Evolutionary conservation across 345 rosid species (phyloP).

Genomic region (Brassica nigra): DNA sequence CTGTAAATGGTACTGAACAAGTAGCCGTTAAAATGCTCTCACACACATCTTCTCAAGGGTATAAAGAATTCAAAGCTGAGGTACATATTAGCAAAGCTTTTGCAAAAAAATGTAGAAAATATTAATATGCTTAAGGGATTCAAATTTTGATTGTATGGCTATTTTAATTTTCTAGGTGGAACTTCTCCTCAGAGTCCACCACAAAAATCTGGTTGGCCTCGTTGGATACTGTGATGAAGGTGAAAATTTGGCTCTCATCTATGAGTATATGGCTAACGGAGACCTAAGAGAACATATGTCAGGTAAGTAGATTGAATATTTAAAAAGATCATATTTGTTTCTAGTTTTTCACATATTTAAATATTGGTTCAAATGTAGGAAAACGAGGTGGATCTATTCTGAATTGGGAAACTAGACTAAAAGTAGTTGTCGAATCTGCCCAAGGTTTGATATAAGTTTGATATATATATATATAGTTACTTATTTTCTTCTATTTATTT

Average conservation of each 20-base stretch:
- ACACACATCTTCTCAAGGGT: slow-evolving; percentile 51
- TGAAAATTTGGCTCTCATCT: slow-evolving; percentile 45
- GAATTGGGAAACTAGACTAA: slow-evolving; percentile 51
- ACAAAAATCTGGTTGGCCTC: slow-evolving; percentile 45
- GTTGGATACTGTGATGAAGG: slow-evolving; percentile 53
- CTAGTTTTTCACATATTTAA: background rate
- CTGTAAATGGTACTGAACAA: slow-evolving; percentile 34
- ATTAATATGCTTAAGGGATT: background rate
- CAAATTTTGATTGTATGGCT: background rate
- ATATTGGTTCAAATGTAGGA: slow-evolving; percentile 21
- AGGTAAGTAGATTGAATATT: slow-evolving; percentile 18
- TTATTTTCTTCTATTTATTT: background rate
- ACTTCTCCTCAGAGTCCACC: slow-evolving; percentile 52
- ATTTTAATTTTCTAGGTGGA: slow-evolving; percentile 37
- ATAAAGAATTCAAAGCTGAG: slow-evolving; percentile 53
- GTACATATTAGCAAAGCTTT: slow-evolving; percentile 12
- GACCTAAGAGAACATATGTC: slow-evolving; percentile 36
- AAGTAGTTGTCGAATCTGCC: slow-evolving; percentile 54
- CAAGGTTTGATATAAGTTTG: slow-evolving; percentile 39
- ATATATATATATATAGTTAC: background rate
- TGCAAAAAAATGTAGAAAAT: background rate
- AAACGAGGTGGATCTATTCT: slow-evolving; percentile 33
- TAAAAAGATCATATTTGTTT: slow-evolving; percentile 1
- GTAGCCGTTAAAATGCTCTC: slow-evolving; percentile 56
- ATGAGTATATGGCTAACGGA: slow-evolving; percentile 53